Base-by-base conservation (phyloP, 2,329 filamentous ascomycete genomes). In the Fusarium praegraminearum region DNA sequence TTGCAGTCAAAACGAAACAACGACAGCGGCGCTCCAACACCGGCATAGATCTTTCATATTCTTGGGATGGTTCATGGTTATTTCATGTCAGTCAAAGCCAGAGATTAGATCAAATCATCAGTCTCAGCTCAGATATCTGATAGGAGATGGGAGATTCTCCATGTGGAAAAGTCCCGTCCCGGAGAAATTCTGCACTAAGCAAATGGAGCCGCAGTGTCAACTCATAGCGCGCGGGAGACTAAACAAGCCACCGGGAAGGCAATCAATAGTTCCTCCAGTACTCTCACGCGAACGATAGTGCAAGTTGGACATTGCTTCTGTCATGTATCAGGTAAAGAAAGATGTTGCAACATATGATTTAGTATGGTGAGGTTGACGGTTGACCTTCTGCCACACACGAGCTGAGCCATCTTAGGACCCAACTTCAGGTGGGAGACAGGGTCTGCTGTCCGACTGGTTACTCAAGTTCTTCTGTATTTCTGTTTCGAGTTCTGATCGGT, bases 371-470 rank as follows among this genome's bases (percentile, higher is more conserved):
- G 3, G 22, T 18, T 43, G 43, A 20, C 43, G 9, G 20, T 9
- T 32, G 2, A 30, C n/a, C 15, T 22, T 22, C 20, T 22, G 20
- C 44, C 44, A 9, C 28, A 46, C 7, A 20, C 26, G n/a, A 46
- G 44, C 44, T 46, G 26, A 46, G 44, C 47, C 22, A 33, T 47
- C 12, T 41, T 16, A 57, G 40, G 54, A 69, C 52, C 60, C 64
- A 72, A 53, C 59, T 73, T 71, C 67, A 73, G 72, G 72, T 73
- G 69, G 67, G 61, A 18, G 24, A 62, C 53, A 50, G 32, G 20
- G 41, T 24, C 20, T 22, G 35, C 15, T 57, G 62, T 55, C 44
- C 44, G 44, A 61, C 52, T 66, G 51, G 55, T 38, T 43, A 16
- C 9, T 52, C 18, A 38, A 43, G n/a, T 20, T 13, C 12, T 28